Percentiles rank a stretch among this genome's conserved stretches.
Evolutionary conservation across 768 basidiomycete genomes (phyloP).

Genomic region (Dacryopinax spathularia): DNA sequence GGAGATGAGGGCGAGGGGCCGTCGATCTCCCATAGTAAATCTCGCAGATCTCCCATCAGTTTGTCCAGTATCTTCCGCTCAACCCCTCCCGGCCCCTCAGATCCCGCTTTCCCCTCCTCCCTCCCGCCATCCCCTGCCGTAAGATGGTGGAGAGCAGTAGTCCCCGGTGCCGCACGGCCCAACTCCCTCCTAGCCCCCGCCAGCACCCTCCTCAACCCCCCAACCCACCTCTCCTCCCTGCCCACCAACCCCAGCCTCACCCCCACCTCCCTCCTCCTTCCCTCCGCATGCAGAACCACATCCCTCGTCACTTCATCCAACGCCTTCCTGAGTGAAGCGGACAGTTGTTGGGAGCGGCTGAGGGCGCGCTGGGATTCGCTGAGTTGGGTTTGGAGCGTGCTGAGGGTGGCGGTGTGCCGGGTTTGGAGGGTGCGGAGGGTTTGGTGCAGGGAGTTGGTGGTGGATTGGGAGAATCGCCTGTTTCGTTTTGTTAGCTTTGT

Average conservation of each 20-base stretch:
- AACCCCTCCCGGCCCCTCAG: not conserved
- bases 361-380: conserved; percentile 33
- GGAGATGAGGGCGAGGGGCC: not conserved
- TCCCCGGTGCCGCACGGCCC: no score
- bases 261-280: conserved; percentile 55
- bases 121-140: no score
- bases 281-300: conserved; percentile 54
- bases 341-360: conserved; percentile 30
- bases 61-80: not conserved
- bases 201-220: conserved; percentile 44
- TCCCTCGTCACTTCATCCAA: conserved; percentile 61
- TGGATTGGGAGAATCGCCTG: conserved; percentile 74
- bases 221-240: conserved; percentile 48
- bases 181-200: conserved; percentile 18
- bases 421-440: conserved; percentile 44
- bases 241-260: conserved; percentile 47
- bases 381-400: conserved; percentile 41
- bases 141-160: no score
- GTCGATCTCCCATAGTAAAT: not conserved
- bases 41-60: not conserved
- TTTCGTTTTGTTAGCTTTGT: no score
- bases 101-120: not conserved
- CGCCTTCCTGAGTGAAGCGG: conserved; percentile 39
- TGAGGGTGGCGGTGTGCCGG: conserved; percentile 47
- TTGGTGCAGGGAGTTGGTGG: conserved; percentile 49